These are phyloP conservation scores for Trichophyton mentagrophytes DNA, from an alignment of 2,329 filamentous ascomycete genomes.

Conservation along the genomic window DNA sequence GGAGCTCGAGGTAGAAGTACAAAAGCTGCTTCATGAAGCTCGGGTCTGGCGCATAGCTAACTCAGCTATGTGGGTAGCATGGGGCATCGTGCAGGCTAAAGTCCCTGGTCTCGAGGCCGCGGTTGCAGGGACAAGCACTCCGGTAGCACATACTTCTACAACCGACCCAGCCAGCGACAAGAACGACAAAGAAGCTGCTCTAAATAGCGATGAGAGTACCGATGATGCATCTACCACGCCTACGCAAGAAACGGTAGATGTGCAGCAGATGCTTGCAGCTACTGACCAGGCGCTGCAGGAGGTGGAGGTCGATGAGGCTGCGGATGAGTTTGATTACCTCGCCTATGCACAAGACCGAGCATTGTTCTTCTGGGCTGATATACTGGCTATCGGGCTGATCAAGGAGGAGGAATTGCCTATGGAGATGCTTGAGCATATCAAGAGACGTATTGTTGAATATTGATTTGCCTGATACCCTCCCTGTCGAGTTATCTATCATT, in stretches of 20 bases:
- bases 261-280: slow-evolving; percentile 13
- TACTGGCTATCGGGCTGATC: slow-evolving; percentile 62
- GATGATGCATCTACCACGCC: slow-evolving; percentile 1
- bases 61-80: slow-evolving; percentile 82
- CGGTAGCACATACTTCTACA: slow-evolving; percentile 4
- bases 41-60: slow-evolving; percentile 78
- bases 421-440: slow-evolving; percentile 51
- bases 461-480: slow-evolving; percentile 23
- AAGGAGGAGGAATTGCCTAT: slow-evolving; percentile 62
- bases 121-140: slow-evolving; percentile 5
- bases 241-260: slow-evolving; percentile 15
- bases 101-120: slow-evolving; percentile 54
- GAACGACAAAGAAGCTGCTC: too few relatives aligned
- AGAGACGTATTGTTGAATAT: slow-evolving; percentile 49
- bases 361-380: slow-evolving; percentile 90
- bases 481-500: not conserved
- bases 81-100: slow-evolving; percentile 93
- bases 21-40: slow-evolving; percentile 62
- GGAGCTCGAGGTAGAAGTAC: slow-evolving; percentile 53
- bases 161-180: slow-evolving; percentile 6
- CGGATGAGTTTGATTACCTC: slow-evolving; percentile 84
- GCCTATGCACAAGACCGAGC: slow-evolving; percentile 82
- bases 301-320: slow-evolving; percentile 41
- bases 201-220: slow-evolving; percentile 2
- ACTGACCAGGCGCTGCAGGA: slow-evolving; percentile 16